A percentile compares a stretch with the other conserved stretches of the same genome.
Conservation (phyloP, 306 rosid genomes). For the Ziziphus jujuba region DNA sequence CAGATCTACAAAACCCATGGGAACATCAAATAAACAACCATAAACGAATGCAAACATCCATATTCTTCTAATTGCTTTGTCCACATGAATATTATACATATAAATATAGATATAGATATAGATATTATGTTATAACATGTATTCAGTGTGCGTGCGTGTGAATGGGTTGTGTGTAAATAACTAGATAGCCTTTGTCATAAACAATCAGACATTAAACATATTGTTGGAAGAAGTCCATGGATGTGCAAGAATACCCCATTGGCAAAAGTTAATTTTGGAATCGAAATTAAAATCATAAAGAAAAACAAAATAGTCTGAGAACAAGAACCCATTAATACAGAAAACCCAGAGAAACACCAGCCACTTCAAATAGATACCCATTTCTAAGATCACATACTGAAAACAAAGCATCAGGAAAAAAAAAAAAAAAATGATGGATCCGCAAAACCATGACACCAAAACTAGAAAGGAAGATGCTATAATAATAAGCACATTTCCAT, state of each 20-base stretch:
- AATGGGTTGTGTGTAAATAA: no score
- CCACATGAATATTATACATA: constrained; percentile 12
- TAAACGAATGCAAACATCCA: no score
- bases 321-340: not conserved
- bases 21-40: not conserved
- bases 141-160: no score
- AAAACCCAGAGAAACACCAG: not conserved
- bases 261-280: constrained; percentile 2
- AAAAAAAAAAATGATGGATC: not conserved
- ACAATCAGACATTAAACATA: no score
- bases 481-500: not conserved
- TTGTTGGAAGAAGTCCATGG: not conserved
- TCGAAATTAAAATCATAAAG: constrained; percentile 1
- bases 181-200: no score
- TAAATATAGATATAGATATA: no score
- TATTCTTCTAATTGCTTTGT: not conserved
- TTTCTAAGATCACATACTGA: constrained; percentile 1
- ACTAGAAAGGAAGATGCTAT: not conserved
- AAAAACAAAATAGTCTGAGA: not conserved
- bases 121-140: no score
- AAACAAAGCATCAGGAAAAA: not conserved
- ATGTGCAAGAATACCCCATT: constrained; percentile 3
- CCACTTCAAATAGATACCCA: not conserved
- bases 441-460: not conserved
- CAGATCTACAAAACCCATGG: constrained; percentile 14